Evolutionary conservation across 805 yeast genomes (phyloP).

Genomic region (Candida anglica): DNA sequence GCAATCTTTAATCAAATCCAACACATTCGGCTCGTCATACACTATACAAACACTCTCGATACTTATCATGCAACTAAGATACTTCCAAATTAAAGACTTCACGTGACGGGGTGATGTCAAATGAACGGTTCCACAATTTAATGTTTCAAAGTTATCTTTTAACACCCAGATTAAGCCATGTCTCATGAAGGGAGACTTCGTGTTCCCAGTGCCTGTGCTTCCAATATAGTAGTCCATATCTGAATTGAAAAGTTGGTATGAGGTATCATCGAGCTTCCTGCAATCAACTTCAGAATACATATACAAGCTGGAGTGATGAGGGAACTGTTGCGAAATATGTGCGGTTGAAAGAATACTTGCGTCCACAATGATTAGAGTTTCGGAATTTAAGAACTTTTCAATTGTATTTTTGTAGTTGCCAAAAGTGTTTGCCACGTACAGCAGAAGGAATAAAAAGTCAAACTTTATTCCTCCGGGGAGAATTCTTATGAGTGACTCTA

Average conservation of each 20-base stretch:
- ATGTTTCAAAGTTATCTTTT: no score
- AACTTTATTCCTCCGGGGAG: slow-evolving; percentile 1
- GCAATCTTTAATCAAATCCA: slow-evolving; percentile 6
- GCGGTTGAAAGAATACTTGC: slow-evolving; percentile 8
- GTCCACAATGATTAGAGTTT: slow-evolving; percentile 10
- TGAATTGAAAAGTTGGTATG: no score
- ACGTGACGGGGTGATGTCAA: no score
- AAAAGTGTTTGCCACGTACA: slow-evolving; percentile 4
- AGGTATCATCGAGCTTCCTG: slow-evolving; percentile 7
- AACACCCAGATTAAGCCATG: no score
- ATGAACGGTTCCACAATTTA: no score
- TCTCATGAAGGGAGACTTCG: no score
- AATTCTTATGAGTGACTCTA: background rate
- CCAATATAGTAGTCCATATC: no score
- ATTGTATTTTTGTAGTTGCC: slow-evolving; percentile 1
- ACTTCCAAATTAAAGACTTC: slow-evolving; percentile 8
- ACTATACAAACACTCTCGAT: slow-evolving; percentile 14
- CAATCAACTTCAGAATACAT: slow-evolving; percentile 12
- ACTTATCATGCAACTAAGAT: slow-evolving; percentile 8
- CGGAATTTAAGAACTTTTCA: slow-evolving; percentile 2
- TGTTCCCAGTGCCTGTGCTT: no score
- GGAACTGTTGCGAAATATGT: slow-evolving; percentile 3
- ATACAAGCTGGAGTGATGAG: slow-evolving; percentile 8
- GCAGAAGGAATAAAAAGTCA: slow-evolving; percentile 9
- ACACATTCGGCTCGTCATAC: slow-evolving; percentile 13